A percentile compares a stretch with the other conserved stretches of the same genome.
phyloP scores from a whole-genome alignment of 495 filamentous ascomycete species.

The Daldinia decipiens region DNA sequence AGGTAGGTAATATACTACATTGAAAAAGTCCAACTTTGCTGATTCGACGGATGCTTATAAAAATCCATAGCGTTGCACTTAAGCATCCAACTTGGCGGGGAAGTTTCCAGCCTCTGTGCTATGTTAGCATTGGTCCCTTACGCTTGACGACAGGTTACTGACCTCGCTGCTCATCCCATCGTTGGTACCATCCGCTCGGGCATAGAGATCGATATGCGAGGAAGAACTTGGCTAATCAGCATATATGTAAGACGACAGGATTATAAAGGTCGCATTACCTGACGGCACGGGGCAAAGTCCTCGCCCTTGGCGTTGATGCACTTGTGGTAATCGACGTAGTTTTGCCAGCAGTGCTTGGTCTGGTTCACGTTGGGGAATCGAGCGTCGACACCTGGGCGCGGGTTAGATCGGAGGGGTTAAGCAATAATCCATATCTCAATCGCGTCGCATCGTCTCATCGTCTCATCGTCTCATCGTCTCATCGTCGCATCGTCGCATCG shows the following conservation, averaged over 20 bases:
- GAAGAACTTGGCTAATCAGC: constrained; percentile 74
- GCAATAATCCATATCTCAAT: neutral
- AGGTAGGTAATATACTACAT: constrained; percentile 45
- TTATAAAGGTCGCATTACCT: constrained; percentile 65
- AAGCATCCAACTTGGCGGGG: constrained; percentile 73
- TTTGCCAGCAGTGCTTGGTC: constrained; percentile 93
- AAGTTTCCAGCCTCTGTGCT: constrained; percentile 87
- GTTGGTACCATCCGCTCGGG: constrained; percentile 91
- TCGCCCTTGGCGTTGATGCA: constrained; percentile 98
- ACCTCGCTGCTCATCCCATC: constrained; percentile 99
- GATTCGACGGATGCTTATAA: constrained; percentile 27
- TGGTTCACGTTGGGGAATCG: constrained; percentile 99
- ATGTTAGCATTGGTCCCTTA: constrained; percentile 38
- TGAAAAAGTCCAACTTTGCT: constrained; percentile 33
- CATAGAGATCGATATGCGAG: constrained; percentile 96
- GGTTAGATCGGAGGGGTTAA: constrained; percentile 34
- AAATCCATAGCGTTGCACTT: constrained; percentile 50
- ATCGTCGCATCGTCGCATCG: constrained; percentile 30
- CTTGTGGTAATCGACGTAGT: constrained; percentile 99
- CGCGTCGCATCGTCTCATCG: constrained; percentile 29
- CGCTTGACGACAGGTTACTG: constrained; percentile 51
- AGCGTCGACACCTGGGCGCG: constrained; percentile 86
- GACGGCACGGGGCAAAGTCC: constrained; percentile 96
- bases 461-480: constrained; percentile 30
- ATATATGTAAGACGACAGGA: constrained; percentile 7